Evolutionary conservation across 1,284 basidiomycete species (phyloP).

Genomic region (Pyrrhoderma lamaoense): DNA sequence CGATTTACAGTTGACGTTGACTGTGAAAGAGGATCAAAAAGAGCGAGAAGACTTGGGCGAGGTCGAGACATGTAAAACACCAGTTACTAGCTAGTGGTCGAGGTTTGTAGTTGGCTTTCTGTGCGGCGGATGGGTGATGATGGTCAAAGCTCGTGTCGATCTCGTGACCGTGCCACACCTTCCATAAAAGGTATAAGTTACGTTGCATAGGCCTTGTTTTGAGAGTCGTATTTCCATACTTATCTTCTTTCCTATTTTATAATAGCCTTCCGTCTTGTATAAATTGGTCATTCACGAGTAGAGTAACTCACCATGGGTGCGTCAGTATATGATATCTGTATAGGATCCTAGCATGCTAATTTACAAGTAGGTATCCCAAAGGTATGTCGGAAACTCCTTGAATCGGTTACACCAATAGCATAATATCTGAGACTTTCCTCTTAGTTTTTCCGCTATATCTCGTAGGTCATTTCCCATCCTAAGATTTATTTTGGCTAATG

Average conservation of each 20-base stretch:
- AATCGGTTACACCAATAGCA: not conserved
- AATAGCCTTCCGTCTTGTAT: not conserved
- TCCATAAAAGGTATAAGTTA: not conserved
- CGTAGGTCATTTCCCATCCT: conserved; percentile 39
- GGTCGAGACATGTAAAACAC: conserved; percentile 4
- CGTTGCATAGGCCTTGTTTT: not conserved
- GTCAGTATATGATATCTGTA: not conserved
- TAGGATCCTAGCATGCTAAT: not conserved
- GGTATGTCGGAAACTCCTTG: conserved; percentile 17
- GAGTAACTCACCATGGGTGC: conserved; percentile 4
- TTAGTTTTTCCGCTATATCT: conserved; percentile 81
- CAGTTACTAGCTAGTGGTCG: not conserved
- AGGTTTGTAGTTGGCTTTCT: not conserved
- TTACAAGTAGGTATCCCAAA: conserved; percentile 22
- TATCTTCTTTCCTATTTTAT: not conserved
- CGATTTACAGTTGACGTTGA: conserved; percentile 3
- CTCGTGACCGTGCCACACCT: not conserved
- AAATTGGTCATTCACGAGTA: not conserved
- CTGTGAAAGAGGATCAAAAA: conserved; percentile 17
- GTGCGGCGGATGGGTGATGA: not conserved
- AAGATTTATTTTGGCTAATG: conserved; percentile 16
- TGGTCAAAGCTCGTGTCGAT: not conserved
- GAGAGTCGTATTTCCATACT: not conserved
- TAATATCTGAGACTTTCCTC: not conserved
- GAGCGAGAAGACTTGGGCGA: conserved; percentile 15